Conservation (phyloP, 306 rosid species). For the cucumber (Cucumis sativus) region Cucumber_9930_V3 NC_026657.2:34938501-34939000, state of each 20-base stretch:
- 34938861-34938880: conserved; percentile 38
- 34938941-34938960: conserved; percentile 62
- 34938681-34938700: background rate
- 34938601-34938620: conserved; percentile 50
- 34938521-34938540: conserved; percentile 53
- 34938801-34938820: conserved; percentile 77
- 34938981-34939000: conserved; percentile 49
- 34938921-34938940: conserved; percentile 41
- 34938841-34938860: conserved; percentile 43
- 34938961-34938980: conserved; percentile 74
- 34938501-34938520: conserved; percentile 58
- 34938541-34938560: conserved; percentile 39
- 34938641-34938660: conserved; percentile 32
- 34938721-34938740: background rate
- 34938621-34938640: conserved; percentile 35
- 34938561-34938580: conserved; percentile 50
- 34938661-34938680: background rate
- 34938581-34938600: conserved; percentile 88
- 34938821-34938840: conserved; percentile 47
- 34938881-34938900: conserved; percentile 46
- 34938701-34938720: background rate
- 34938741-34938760: background rate
- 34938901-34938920: conserved; percentile 49
- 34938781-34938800: conserved; percentile 27
- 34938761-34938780: conserved; percentile 23